These are phyloP conservation scores for Amanita rubescens DNA, from an alignment of 768 basidiomycete genomes.

Conservation along the genomic window DNA sequence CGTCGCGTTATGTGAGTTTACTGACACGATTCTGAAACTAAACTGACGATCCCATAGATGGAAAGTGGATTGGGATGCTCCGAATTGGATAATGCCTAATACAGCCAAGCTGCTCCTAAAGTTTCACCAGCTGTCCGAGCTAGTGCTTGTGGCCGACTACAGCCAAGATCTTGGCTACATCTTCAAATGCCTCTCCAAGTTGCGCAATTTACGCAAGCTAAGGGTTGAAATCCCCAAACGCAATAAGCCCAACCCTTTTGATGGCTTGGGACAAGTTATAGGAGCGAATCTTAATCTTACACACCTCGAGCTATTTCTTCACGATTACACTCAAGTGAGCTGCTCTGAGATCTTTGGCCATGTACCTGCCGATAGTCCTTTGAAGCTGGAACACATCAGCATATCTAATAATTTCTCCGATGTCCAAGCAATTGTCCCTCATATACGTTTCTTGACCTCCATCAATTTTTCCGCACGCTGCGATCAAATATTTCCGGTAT, in stretches of 20 bases:
- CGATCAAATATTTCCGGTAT: neutral
- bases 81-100: conserved; percentile 1
- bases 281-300: neutral
- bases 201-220: neutral
- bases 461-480: neutral
- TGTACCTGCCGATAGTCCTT: neutral
- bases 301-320: neutral
- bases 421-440: neutral
- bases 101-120: neutral
- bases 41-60: neutral
- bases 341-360: neutral
- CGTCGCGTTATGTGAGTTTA: neutral
- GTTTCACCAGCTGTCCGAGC: neutral
- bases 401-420: neutral
- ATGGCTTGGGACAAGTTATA: neutral
- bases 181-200: neutral
- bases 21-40: too few relatives aligned
- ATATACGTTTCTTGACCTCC: neutral
- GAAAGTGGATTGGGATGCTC: neutral
- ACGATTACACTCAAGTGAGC: neutral
- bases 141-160: neutral
- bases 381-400: neutral
- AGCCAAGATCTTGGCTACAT: neutral
- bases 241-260: neutral
- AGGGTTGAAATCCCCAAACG: neutral